Percentiles rank a stretch among this genome's conserved stretches.
Evolutionary conservation across 169 alveolate genomes (phyloP).

Genomic region (Eimeria zaria): DNA sequence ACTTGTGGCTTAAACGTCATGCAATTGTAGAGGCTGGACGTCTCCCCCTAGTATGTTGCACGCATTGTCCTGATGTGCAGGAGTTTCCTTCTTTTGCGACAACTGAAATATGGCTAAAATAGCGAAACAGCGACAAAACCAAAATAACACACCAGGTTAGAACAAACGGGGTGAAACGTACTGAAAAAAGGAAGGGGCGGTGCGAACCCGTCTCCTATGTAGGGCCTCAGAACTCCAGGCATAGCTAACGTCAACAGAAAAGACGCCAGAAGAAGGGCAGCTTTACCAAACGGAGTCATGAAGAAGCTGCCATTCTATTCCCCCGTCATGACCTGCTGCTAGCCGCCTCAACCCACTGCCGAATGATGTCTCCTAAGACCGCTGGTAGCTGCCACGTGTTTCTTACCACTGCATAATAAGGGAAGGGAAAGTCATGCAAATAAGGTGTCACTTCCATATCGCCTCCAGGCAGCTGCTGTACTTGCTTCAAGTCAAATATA

Average conservation of each 20-base stretch:
- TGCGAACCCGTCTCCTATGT: neutral
- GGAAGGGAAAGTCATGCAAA: slow-evolving; percentile 97
- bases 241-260: neutral
- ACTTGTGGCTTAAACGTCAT: neutral
- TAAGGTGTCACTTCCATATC: slow-evolving; percentile 92
- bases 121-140: neutral
- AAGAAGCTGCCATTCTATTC: neutral
- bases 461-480: slow-evolving; percentile 89
- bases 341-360: slow-evolving; percentile 89
- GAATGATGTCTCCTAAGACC: slow-evolving; percentile 88
- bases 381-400: slow-evolving; percentile 86
- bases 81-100: no score
- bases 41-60: no score
- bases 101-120: no score
- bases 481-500: slow-evolving; percentile 93
- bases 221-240: neutral
- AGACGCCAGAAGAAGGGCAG: neutral
- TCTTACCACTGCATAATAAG: slow-evolving; percentile 93
- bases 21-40: neutral
- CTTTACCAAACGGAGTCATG: neutral
- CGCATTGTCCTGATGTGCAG: no score
- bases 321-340: slow-evolving; percentile 15
- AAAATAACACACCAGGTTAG: neutral
- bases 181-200: neutral
- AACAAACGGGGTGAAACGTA: neutral